Evolutionary conservation across 2,329 filamentous ascomycete species (phyloP).

Genomic region (Drechslera avenae): DNA sequence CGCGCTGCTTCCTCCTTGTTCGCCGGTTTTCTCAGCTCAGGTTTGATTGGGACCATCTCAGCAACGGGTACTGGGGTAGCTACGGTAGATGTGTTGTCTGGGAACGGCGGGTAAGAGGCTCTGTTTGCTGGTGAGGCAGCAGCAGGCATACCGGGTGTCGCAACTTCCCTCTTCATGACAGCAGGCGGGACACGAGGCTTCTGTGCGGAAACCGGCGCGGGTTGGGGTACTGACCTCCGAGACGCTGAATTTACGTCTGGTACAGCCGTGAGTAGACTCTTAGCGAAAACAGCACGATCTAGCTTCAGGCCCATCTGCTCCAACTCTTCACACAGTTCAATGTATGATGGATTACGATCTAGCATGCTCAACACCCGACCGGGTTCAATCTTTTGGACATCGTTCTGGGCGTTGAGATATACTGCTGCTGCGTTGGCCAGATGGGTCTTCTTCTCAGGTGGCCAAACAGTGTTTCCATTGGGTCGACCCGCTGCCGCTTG

Average conservation of each 20-base stretch:
- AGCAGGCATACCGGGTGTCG: slow-evolving; percentile 24
- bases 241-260: slow-evolving; percentile 49
- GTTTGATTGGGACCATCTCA: slow-evolving; percentile 39
- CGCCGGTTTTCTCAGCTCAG: slow-evolving; percentile 42
- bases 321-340: slow-evolving; percentile 59
- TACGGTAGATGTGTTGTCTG: slow-evolving; percentile 18
- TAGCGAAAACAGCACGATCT: slow-evolving; percentile 60
- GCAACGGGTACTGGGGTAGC: slow-evolving; percentile 34
- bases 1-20: slow-evolving; percentile 62
- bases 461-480: slow-evolving; percentile 54
- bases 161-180: slow-evolving; percentile 27
- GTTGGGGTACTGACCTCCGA: slow-evolving; percentile 23
- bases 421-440: slow-evolving; percentile 57
- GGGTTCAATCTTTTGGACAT: slow-evolving; percentile 44
- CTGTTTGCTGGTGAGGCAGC: slow-evolving; percentile 19
- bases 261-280: slow-evolving; percentile 54
- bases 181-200: slow-evolving; percentile 27
- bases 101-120: slow-evolving; percentile 22
- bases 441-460: slow-evolving; percentile 55
- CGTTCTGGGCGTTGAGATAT: slow-evolving; percentile 55
- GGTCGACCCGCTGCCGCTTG: slow-evolving; percentile 14
- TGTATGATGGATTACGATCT: slow-evolving; percentile 60
- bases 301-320: slow-evolving; percentile 57
- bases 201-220: slow-evolving; percentile 13
- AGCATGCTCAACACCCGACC: slow-evolving; percentile 55